Evolutionary conservation across 2,329 filamentous ascomycete species (phyloP), one percentile per base, ranked within the genome.

Genomic region (Scorias spongiosa): DNA sequence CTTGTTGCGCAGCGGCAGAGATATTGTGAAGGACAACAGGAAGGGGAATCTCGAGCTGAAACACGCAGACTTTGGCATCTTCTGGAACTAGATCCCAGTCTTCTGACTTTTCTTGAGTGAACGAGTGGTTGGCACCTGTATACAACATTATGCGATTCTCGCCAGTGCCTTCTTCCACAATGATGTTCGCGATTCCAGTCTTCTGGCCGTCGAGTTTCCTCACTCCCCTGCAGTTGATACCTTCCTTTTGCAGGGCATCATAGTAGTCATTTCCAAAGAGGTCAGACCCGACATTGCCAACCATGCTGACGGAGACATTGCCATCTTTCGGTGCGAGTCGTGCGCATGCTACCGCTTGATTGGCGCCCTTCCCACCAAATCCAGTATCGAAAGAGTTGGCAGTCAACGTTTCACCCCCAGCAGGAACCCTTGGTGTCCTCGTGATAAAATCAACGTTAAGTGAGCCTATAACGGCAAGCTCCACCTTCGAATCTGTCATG

Each of bases 381-480:
- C 83, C 87, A 30, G 81, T 85, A 57, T 74, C 74, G 66, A 93
- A 93, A 15, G 77, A 78, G 51, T 70, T 78, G 40, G 85, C 76
- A 2, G 84, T 88, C 42, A 96, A 72, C 2, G 89, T 96, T 66
- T 98, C 89, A 52, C 89, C 91, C 1, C 82, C 80, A 1, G 73
- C 67, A 1, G 91, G 89, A 49, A 94, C 78, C 49, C 89, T 84
- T 5, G 84, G 71, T 29, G 91, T 91, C 55, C 85, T 80, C 36
- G 86, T 88, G 49, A 94, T 84, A 50, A 96, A 80, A 67, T 98
- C 89, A 60, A 85, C 84, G 66, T 96, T 96, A 48, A 98, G 78
- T 29, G 89, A 96, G 54, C 89, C 89, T 53, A 96, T 79, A 49
- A 95, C 76, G 49, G 82, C 81, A 61, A 96, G 12, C 32, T 36